phyloP scores from a whole-genome alignment of 164 flowering plant genomes.

The Aristolochia fimbriata region DNA sequence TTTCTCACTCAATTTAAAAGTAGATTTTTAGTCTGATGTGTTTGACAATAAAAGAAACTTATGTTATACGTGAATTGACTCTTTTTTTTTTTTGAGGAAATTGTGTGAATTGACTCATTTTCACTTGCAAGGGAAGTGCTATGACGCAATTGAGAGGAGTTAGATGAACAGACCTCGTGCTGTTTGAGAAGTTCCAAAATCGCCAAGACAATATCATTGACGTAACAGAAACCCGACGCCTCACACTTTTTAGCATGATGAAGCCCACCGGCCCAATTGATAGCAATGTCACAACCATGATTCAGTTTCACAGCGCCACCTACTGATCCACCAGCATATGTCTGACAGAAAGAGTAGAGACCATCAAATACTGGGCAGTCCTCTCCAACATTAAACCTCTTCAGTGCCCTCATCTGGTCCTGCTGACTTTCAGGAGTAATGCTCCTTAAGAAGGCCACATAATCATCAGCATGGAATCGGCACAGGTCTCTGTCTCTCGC shows the following conservation, averaged over 20 bases:
- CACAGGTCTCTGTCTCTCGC: slow-evolving; percentile 47
- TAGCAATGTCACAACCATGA: slow-evolving; percentile 40
- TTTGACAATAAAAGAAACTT: no score
- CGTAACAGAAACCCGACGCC: slow-evolving; percentile 63
- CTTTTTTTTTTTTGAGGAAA: no score
- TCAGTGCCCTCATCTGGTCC: slow-evolving; percentile 37
- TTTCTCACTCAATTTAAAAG: no score
- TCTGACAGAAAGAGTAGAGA: slow-evolving; percentile 47
- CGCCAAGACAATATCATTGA: slow-evolving; percentile 48
- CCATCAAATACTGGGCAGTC: slow-evolving; percentile 59
- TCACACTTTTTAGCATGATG: slow-evolving; percentile 63
- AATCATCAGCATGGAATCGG: slow-evolving; percentile 53
- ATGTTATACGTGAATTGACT: no score
- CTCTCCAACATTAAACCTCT: slow-evolving; percentile 49
- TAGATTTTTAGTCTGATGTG: no score
- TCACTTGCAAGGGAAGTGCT: not conserved
- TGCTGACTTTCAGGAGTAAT: slow-evolving; percentile 50
- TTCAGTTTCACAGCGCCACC: slow-evolving; percentile 46
- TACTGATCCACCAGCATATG: slow-evolving; percentile 53
- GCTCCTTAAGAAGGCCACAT: slow-evolving; percentile 35
- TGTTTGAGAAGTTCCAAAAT: slow-evolving; percentile 45
- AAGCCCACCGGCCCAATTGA: slow-evolving; percentile 60
- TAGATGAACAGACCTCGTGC: slow-evolving; percentile 22
- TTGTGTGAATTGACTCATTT: no score
- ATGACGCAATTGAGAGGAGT: not conserved